These are phyloP conservation scores for Aspergillus conjunctus DNA, from an alignment of 495 filamentous ascomycete genomes.

Conservation along the genomic window DNA sequence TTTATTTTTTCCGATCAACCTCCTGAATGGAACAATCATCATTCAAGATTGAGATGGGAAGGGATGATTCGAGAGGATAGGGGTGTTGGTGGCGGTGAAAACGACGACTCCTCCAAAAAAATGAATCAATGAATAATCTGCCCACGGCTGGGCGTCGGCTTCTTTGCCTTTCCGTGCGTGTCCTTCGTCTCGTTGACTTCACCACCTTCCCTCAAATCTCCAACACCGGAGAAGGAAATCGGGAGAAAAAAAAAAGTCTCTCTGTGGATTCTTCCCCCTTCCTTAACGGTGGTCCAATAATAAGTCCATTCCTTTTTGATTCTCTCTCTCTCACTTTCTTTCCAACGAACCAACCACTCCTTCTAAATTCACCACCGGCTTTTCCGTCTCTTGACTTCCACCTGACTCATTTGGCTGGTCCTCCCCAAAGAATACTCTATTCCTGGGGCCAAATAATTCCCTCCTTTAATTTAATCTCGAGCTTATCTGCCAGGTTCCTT, in stretches of 20 bases:
- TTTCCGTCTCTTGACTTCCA: slow-evolving; percentile 4
- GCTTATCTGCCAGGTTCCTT: slow-evolving; percentile 4
- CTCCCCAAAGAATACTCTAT: background rate
- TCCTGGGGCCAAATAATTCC: slow-evolving; percentile 8
- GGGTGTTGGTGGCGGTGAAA: slow-evolving; percentile 10
- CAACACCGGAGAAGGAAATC: background rate
- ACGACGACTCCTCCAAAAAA: too few species aligned
- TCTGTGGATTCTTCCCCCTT: slow-evolving; percentile 1
- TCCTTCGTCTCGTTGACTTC: slow-evolving; percentile 26
- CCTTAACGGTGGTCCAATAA: slow-evolving; percentile 6
- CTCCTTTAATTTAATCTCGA: background rate
- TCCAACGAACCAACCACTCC: slow-evolving; percentile 1
- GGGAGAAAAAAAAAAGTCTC: background rate
- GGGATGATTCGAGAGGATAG: background rate
- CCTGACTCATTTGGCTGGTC: background rate
- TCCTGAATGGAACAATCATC: background rate
- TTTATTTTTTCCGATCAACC: background rate
- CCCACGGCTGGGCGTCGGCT: slow-evolving; percentile 11
- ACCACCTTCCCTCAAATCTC: slow-evolving; percentile 19
- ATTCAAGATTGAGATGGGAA: too few species aligned
- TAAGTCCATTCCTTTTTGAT: slow-evolving; percentile 14
- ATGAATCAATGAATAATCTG: background rate
- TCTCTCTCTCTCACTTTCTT: slow-evolving; percentile 5
- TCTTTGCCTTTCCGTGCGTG: slow-evolving; percentile 10
- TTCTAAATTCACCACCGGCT: background rate